A percentile compares a stretch with the other conserved stretches of the same genome.
These are phyloP conservation scores for Cymodocea nodosa DNA, from an alignment of 116 monocot genomes.

Conservation along the genomic window DNA sequence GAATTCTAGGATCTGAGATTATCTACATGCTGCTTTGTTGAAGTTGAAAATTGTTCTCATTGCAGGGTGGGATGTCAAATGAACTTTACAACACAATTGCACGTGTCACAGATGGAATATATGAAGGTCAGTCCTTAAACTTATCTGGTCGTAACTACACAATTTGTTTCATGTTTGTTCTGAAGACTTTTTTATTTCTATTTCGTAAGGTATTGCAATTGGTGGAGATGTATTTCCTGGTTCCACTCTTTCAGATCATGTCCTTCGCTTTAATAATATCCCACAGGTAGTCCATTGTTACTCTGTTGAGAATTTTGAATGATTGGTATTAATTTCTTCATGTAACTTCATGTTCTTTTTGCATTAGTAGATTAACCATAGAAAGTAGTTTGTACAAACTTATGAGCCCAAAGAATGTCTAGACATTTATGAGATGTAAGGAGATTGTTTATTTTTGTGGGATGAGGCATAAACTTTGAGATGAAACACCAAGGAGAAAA, in stretches of 20 bases:
- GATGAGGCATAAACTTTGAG: no score
- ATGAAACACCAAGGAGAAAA: no score
- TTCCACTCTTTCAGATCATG: constrained; percentile 96
- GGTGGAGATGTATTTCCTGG: constrained; percentile 99
- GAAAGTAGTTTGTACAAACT: no score
- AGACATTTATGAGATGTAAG: no score
- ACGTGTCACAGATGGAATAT: constrained; percentile 97
- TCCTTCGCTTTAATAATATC: constrained; percentile 88
- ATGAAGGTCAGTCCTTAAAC: constrained; percentile 55
- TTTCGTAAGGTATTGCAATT: constrained; percentile 82
- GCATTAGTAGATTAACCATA: no score
- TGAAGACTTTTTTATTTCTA: neutral
- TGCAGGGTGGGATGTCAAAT: constrained; percentile 98
- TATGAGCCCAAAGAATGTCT: no score
- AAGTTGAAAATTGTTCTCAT: neutral
- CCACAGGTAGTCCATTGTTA: constrained; percentile 50
- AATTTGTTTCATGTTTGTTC: neutral
- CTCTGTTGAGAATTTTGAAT: no score
- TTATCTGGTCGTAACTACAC: no score
- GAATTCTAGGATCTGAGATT: neutral
- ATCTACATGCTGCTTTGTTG: neutral
- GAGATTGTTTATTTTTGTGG: no score
- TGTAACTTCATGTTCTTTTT: no score
- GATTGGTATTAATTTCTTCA: no score
- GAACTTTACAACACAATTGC: constrained; percentile 96